These are phyloP conservation scores for Echria macrotheca DNA, from an alignment of 495 filamentous ascomycete genomes.

Conservation along the genomic window DNA sequence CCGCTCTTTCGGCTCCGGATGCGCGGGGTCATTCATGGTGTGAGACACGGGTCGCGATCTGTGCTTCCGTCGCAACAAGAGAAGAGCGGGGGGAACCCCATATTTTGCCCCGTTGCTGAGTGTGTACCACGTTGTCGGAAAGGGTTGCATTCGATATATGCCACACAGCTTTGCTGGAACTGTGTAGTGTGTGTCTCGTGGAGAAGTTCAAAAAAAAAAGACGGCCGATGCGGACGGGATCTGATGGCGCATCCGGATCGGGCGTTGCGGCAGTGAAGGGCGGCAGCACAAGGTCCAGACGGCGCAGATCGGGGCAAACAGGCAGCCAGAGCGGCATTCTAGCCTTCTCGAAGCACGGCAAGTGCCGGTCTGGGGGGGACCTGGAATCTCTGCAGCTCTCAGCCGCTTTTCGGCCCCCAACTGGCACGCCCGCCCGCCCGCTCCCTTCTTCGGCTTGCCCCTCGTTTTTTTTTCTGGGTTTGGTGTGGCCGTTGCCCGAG, in stretches of 20 bases:
- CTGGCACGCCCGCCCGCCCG: not conserved
- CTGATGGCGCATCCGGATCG: slow-evolving; percentile 1
- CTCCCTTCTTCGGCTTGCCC: too few relatives aligned
- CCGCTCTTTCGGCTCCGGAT: slow-evolving; percentile 3
- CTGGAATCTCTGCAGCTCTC: not conserved
- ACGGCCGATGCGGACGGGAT: slow-evolving; percentile 1
- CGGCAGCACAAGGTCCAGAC: not conserved
- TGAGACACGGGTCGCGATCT: too few relatives aligned
- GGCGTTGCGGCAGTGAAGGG: too few relatives aligned
- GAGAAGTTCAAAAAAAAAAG: too few relatives aligned
- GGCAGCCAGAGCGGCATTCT: too few relatives aligned
- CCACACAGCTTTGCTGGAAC: too few relatives aligned
- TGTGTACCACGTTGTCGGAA: slow-evolving; percentile 1
- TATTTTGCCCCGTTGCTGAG: too few relatives aligned
- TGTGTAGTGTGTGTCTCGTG: too few relatives aligned
- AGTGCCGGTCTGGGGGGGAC: too few relatives aligned
- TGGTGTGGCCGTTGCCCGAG: not conserved
- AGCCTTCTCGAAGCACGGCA: slow-evolving; percentile 7
- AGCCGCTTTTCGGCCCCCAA: not conserved
- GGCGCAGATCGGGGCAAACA: slow-evolving; percentile 1
- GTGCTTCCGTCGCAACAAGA: too few relatives aligned
- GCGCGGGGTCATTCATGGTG: not conserved
- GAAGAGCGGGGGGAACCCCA: too few relatives aligned
- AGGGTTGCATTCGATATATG: slow-evolving; percentile 5
- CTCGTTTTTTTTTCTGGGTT: too few relatives aligned